These are phyloP conservation scores for Quambalaria eucalypti DNA, from an alignment of 1,284 basidiomycete genomes.

Conservation along the genomic window DNA sequence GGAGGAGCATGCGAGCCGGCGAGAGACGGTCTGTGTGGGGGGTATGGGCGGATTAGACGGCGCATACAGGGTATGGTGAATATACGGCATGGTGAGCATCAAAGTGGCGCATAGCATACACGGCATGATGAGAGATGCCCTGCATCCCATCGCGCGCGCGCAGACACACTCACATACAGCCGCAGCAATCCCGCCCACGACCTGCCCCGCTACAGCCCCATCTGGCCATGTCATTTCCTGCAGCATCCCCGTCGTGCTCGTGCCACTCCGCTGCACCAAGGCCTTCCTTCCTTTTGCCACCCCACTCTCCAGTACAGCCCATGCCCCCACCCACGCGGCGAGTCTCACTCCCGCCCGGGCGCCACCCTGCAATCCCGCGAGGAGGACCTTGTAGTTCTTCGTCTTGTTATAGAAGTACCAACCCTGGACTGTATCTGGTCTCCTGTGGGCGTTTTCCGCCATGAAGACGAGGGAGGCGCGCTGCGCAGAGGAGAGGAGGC, in stretches of 20 bases:
- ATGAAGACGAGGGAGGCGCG: conserved; percentile 36
- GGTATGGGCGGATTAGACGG: no score
- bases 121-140: no score
- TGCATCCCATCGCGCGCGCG: no score
- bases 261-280: not conserved
- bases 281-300: conserved; percentile 2
- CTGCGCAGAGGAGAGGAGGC: conserved; percentile 23
- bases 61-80: no score
- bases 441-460: conserved; percentile 44
- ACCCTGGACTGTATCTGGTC: conserved; percentile 43
- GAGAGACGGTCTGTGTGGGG: no score
- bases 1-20: conserved; percentile 12
- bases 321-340: conserved; percentile 29
- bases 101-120: no score
- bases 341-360: conserved; percentile 22
- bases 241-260: conserved; percentile 3
- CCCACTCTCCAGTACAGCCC: conserved; percentile 25
- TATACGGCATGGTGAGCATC: no score
- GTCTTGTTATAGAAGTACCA: conserved; percentile 48
- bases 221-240: conserved; percentile 39
- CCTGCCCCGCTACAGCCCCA: conserved; percentile 24
- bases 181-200: conserved; percentile 15
- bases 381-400: conserved; percentile 42
- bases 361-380: conserved; percentile 31
- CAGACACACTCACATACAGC: no score